These are phyloP conservation scores for Monoraphidium neglectum DNA, from an alignment of 139 green algal species.

Conservation along the genomic window DNA sequence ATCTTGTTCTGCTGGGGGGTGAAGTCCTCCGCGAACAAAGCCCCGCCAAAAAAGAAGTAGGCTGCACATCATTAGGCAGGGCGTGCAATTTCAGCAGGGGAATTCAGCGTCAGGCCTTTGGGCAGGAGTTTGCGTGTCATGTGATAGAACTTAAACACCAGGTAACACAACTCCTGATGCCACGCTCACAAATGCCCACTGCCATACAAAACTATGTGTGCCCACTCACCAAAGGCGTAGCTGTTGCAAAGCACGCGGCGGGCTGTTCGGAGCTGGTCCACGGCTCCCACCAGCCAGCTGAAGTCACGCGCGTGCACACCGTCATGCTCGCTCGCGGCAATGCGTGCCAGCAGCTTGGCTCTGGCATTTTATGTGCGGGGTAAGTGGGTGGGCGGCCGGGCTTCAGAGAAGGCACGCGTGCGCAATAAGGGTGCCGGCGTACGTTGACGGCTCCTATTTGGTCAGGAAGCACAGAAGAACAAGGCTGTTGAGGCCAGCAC, in stretches of 20 bases:
- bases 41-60: conserved; percentile 88
- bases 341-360: conserved; percentile 35
- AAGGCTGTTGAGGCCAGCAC: not conserved
- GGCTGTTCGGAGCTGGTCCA: conserved; percentile 68
- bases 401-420: no score
- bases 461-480: not conserved
- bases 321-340: conserved; percentile 54
- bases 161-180: no score
- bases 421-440: no score
- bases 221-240: conserved; percentile 89
- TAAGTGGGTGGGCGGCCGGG: not conserved
- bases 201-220: no score
- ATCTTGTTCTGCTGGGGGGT: conserved; percentile 62
- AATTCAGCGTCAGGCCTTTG: no score
- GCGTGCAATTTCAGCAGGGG: no score
- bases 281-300: conserved; percentile 50
- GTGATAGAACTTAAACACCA: no score
- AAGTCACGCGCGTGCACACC: conserved; percentile 53
- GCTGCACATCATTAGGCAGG: no score
- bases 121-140: no score
- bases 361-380: conserved; percentile 18
- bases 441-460: conserved; percentile 32
- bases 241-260: conserved; percentile 69
- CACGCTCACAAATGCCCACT: no score
- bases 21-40: conserved; percentile 78